Percentiles rank a stretch among this genome's conserved stretches.
phyloP scores from a whole-genome alignment of 2,329 filamentous ascomycete genomes.

The Pseudocercospora cruenta region DNA sequence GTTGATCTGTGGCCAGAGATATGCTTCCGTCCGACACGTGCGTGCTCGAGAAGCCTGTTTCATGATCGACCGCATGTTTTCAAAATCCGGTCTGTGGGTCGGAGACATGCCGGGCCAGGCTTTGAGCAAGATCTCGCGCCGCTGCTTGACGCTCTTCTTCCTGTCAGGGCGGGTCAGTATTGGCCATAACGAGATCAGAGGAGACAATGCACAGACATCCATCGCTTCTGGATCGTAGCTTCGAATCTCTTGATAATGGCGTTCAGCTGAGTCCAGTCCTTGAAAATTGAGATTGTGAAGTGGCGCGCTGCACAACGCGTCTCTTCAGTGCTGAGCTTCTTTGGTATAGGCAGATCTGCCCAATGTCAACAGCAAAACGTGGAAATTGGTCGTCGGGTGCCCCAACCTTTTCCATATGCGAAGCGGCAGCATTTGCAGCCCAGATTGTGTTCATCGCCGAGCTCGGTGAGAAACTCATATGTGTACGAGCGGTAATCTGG shows the following conservation, averaged over 20 bases:
- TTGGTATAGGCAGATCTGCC: conserved; percentile 29
- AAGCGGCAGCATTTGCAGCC: conserved; percentile 34
- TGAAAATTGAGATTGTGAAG: conserved; percentile 41
- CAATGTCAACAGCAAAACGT: background rate
- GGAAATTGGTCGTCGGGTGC: background rate
- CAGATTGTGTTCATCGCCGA: conserved; percentile 22
- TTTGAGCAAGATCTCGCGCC: conserved; percentile 51
- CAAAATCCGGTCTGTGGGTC: conserved; percentile 58
- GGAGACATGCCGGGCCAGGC: conserved; percentile 56
- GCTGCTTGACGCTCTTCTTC: conserved; percentile 56
- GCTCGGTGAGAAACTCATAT: conserved; percentile 27
- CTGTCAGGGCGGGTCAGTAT: conserved; percentile 12
- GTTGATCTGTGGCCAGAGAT: conserved; percentile 61
- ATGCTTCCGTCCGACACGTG: conserved; percentile 39
- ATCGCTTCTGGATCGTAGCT: conserved; percentile 56
- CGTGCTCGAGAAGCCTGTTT: conserved; percentile 27
- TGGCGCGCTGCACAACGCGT: conserved; percentile 28
- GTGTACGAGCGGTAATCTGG: conserved; percentile 24
- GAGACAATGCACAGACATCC: conserved; percentile 39
- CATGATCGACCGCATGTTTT: conserved; percentile 33
- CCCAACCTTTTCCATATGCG: conserved; percentile 17
- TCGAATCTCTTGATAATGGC: conserved; percentile 57
- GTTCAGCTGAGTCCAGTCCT: conserved; percentile 42
- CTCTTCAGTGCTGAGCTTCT: conserved; percentile 23
- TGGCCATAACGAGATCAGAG: too few relatives aligned